Evolutionary conservation across 306 rosid genomes (phyloP), one percentile per base, ranked within the genome.

Genomic region (Prunus salicina): DNA sequence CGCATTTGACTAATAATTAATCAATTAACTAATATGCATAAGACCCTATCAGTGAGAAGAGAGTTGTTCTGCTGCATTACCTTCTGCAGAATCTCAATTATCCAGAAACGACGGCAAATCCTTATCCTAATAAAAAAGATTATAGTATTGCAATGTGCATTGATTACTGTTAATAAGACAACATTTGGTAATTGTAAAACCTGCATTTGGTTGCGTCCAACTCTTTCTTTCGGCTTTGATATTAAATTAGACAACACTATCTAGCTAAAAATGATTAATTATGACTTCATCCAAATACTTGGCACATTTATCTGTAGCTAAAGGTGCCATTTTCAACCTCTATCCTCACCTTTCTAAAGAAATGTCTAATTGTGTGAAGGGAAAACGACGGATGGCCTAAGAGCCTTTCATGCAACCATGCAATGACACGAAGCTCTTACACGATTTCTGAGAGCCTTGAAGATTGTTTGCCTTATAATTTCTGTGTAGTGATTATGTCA

Each of bases 191-290:
- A 56, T 78, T 71, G 77, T 51, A 14, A 46, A 52, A 20, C 45
- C 63, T 80, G 30, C 62, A 80, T 28, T 72, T 69, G 75, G 76
- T 69, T 80, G 45, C 43, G 61, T 27, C 76, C 53, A 62, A 52
- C 76, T 68, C 64, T 50, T 24, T 71, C 47, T 22, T 75, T 75
- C 51, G 43, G 64, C 64, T 49, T 38, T 49, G 13, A 60, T 60
- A 27, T 60, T 27, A 24, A 13, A 60, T 25, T 60, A 24, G 15
- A 25, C 1, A 27, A 13, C 5, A 25, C 24, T 61, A 27, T 61
- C 65, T 61, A 56, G 62, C 62, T 20, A 10, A 25, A 41, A 41
- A 20, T 43, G 30, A 67, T 67, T 67, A 47, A 67, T 0, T 12
- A 41, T 45, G 8, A 45, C 34, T 13, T 43, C 53, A 24, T 45